These are phyloP conservation scores for Debaryomyces nepalensis DNA, from an alignment of 1,139 yeast species.

Conservation along the genomic window DNA sequence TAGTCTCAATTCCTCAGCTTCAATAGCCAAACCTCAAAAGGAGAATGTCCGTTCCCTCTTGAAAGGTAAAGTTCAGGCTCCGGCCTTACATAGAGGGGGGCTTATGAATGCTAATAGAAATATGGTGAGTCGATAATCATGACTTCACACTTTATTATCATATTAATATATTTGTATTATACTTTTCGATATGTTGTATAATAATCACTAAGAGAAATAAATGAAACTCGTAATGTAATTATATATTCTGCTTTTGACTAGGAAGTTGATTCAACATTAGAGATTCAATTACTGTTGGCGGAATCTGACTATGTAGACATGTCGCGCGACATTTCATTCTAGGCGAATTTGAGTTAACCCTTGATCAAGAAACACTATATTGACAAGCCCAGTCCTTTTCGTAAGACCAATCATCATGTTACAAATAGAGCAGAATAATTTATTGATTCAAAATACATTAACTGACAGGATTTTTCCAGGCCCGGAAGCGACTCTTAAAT, in stretches of 20 bases:
- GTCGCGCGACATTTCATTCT: constrained; percentile 11
- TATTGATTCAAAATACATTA: constrained; percentile 48
- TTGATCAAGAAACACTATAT: neutral
- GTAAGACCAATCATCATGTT: constrained; percentile 32
- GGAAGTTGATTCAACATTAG: neutral
- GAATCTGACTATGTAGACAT: neutral
- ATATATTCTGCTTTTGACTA: neutral
- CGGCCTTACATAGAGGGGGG: constrained; percentile 51
- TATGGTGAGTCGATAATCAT: constrained; percentile 5
- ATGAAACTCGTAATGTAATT: neutral
- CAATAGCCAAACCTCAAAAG: constrained; percentile 20
- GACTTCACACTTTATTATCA: neutral
- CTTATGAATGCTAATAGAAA: constrained; percentile 18
- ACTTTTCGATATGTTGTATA: neutral
- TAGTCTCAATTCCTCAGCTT: constrained; percentile 13
- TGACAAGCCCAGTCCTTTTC: neutral
- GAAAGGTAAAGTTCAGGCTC: constrained; percentile 45
- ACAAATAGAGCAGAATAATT: constrained; percentile 50
- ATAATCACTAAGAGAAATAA: neutral
- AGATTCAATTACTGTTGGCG: neutral
- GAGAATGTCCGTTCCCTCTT: constrained; percentile 45
- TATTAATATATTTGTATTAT: constrained; percentile 6
- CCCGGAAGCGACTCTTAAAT: constrained; percentile 40
- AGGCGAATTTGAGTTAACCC: constrained; percentile 1
- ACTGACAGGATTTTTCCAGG: constrained; percentile 41